These are phyloP conservation scores for Pseudopithomyces chartarum DNA, from an alignment of 2,329 filamentous ascomycete species.

Conservation along the genomic window DNA sequence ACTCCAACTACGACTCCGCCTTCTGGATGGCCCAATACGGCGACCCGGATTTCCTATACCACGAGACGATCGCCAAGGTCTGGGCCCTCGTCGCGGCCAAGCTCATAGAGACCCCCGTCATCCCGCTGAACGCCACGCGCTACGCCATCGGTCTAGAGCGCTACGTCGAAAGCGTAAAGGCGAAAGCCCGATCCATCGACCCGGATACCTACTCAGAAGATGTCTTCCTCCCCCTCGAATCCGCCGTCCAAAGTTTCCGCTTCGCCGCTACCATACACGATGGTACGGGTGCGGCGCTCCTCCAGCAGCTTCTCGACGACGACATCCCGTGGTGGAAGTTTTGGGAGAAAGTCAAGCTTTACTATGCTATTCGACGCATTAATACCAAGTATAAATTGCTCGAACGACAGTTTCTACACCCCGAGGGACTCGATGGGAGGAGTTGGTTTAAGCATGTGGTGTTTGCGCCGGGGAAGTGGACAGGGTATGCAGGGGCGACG, in stretches of 20 bases:
- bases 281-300: conserved; percentile 52
- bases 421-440: conserved; percentile 76
- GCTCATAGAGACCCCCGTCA: conserved; percentile 53
- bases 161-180: conserved; percentile 51
- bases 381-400: conserved; percentile 85
- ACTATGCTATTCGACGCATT: conserved; percentile 65
- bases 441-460: conserved; percentile 95
- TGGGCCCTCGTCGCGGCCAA: conserved; percentile 53
- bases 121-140: conserved; percentile 54
- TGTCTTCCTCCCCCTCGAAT: conserved; percentile 54
- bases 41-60: conserved; percentile 66
- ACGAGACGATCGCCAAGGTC: conserved; percentile 55
- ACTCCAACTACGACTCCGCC: conserved; percentile 83
- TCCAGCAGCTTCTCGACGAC: conserved; percentile 53
- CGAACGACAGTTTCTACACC: conserved; percentile 79
- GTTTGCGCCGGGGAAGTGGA: conserved; percentile 90
- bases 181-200: conserved; percentile 28
- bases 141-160: conserved; percentile 49
- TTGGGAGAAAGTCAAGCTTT: conserved; percentile 68
- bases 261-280: conserved; percentile 59
- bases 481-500: conserved; percentile 79
- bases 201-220: conserved; percentile 24
- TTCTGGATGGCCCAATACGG: conserved; percentile 83
- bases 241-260: conserved; percentile 55
- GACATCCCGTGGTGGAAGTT: conserved; percentile 79